Base-by-base conservation (phyloP, 192 early-diverging fungal genomes). In the Mortierella claussenii region DNA sequence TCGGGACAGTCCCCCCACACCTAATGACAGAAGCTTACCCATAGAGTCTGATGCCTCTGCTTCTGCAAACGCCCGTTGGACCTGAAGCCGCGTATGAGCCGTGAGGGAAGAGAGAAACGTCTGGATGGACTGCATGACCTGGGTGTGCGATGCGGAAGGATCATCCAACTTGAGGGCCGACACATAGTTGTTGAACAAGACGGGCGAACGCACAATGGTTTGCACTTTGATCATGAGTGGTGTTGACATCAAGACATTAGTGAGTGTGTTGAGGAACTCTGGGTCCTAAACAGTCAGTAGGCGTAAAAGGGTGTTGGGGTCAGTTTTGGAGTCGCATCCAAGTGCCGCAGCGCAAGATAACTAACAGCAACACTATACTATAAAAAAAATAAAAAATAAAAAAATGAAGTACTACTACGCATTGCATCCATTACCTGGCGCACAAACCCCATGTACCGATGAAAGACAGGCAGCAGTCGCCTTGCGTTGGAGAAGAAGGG, bases 11-110 rank as follows among this genome's bases (percentile, higher is more conserved):
- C 7, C 37, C 7, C 37, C 7, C 37, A 40, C 13, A 40, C 37
- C 7, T 40, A 40, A 10, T 40, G 46, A 48, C 4, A n/a, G 32
- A 26, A 31, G 4, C 49, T 42, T 73, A 73, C 69, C 80, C 56
- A 82, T 67, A 18, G 76, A 78, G 57, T 79, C 80, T 28, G 62
- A 52, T 2, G 75, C 80, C 31, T 74, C 73, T 33, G 69, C 74
- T 42, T 82, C 80, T 0, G 80, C 80, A 60, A 82, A 82, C 30
- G 78, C 80, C 33, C 66, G 65, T 50, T 69, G 62, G n/a, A 82
- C 62, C 18, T 64, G 54, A 28, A 67, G 55, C 15, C 70, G 60
- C 0, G 64, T 79, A 3, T 60, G 56, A 30, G 64, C 74, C 23
- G 75, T 62, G 7, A 74, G 62, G 2, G 55, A 44, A 10, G 67